phyloP scores from a whole-genome alignment of 2,329 filamentous ascomycete species.

The Aspergillus sp. region DNA sequence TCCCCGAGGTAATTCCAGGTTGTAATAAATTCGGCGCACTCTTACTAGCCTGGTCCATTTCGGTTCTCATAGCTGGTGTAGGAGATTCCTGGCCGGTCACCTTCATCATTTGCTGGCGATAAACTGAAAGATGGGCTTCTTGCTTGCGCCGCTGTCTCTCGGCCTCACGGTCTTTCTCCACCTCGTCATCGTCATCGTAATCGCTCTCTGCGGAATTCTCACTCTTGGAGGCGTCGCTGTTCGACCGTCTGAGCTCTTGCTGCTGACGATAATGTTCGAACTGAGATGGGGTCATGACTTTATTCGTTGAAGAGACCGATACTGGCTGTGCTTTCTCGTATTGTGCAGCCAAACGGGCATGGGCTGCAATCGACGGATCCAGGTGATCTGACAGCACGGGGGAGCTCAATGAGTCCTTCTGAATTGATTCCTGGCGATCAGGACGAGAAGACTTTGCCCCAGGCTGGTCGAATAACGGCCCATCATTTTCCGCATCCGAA shows the following conservation, averaged over 20 bases:
- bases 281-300: constrained; percentile 87
- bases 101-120: constrained; percentile 96
- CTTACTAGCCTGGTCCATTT: constrained; percentile 57
- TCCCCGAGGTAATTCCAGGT: constrained; percentile 39
- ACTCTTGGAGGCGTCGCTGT: constrained; percentile 50
- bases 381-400: constrained; percentile 15
- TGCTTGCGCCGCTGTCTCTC: constrained; percentile 81
- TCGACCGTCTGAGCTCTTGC: constrained; percentile 67
- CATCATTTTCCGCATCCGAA: constrained; percentile 27
- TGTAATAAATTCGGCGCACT: constrained; percentile 64
- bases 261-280: constrained; percentile 77
- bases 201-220: constrained; percentile 62
- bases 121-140: constrained; percentile 85
- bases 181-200: constrained; percentile 76
- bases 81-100: constrained; percentile 73
- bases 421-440: constrained; percentile 13
- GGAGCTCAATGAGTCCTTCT: constrained; percentile 19
- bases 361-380: constrained; percentile 42
- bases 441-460: constrained; percentile 15
- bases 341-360: constrained; percentile 49
- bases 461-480: constrained; percentile 30
- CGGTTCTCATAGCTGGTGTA: constrained; percentile 55
- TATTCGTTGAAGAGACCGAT: constrained; percentile 55
- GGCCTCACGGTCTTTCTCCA: constrained; percentile 71
- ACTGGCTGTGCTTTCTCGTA: constrained; percentile 44